Percentiles rank a stretch among this genome's conserved stretches.
phyloP scores from a whole-genome alignment of 352 stramenopile genomes.

The Globisporangium recalcitrans region DNA sequence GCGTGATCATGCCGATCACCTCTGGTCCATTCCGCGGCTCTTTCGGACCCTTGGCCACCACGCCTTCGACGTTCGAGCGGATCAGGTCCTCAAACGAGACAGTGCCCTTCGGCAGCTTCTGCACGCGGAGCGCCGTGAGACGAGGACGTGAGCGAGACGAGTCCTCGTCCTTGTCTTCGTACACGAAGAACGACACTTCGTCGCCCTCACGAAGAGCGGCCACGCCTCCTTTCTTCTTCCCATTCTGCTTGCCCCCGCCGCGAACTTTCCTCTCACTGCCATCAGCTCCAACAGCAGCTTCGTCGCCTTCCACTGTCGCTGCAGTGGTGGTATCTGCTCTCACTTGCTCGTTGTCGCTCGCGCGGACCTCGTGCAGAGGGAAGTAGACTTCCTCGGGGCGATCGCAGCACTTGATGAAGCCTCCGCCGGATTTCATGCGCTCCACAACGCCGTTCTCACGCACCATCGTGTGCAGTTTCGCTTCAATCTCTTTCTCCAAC shows the following conservation, averaged over 20 bases:
- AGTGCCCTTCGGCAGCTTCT: constrained; percentile 46
- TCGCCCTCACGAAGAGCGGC: constrained; percentile 46
- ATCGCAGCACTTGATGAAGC: constrained; percentile 69
- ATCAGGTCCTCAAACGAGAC: constrained; percentile 67
- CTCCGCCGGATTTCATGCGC: constrained; percentile 52
- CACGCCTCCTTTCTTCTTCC: constrained; percentile 3
- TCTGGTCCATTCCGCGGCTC: constrained; percentile 58
- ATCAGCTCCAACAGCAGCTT: constrained; percentile 2
- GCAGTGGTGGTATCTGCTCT: not conserved
- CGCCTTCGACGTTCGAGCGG: constrained; percentile 45
- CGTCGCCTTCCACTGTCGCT: constrained; percentile 15
- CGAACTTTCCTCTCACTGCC: constrained; percentile 6
- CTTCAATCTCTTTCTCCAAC: constrained; percentile 61
- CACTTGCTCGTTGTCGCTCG: constrained; percentile 11
- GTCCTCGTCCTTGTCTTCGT: constrained; percentile 56
- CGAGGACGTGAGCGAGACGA: constrained; percentile 23
- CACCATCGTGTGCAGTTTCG: constrained; percentile 48
- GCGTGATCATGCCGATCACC: constrained; percentile 51
- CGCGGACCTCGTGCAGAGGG: constrained; percentile 58
- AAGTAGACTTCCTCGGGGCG: constrained; percentile 70
- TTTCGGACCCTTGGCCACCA: constrained; percentile 59
- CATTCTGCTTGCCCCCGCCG: constrained; percentile 16
- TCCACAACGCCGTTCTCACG: constrained; percentile 58
- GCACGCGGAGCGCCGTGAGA: constrained; percentile 62
- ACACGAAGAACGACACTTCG: constrained; percentile 77